Evolutionary conservation across 768 basidiomycete genomes (phyloP), one percentile per base, ranked within the genome.

Genomic region (Calocybe cyanea): DNA sequence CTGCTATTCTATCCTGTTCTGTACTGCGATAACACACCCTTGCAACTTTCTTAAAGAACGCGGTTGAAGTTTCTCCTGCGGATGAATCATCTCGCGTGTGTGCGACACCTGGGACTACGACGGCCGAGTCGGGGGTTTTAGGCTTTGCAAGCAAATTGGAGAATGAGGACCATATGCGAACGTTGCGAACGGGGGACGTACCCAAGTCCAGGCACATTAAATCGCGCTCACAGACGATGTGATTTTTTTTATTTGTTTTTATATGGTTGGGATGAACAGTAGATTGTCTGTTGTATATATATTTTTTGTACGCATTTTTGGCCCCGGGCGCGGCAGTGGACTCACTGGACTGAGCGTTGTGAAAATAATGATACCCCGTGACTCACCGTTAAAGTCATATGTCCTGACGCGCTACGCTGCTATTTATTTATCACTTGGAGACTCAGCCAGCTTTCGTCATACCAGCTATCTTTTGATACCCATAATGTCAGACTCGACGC

Each of bases 31-130:
- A 28, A 6, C 5, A 28, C 11, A 28, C 5, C 11, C 11, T 28
- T 28, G 15, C n/a, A 14, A 6, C 7, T 18, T 9, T n/a, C 3
- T 25, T 8, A 11, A 8, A 55, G 44, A 32, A 41, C 32, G 25
- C 45, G 19, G 42, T 36, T 9, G 54, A 56, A 34, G 48, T 33
- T 20, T 60, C 58, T 2, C 58, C 60, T 17, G 60, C 60, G 14
- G 48, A 38, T 0, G 58, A 56, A 30, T 63, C 59, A 2, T 61
- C 58, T 14, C 54, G 46, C 6, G 14, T 54, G 41, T 51, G 50
- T 36, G 40, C 50, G 10, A 53, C 56, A 35, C 48, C 50, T 13
- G 47, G 52, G 20, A 51, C 48, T 17, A 48, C 44, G 36, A 49
- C 57, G 7, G 32, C 3, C 14, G 42, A 42, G 13, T 41, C 43